These are phyloP conservation scores for Fomitiporia mediterranea DNA, from an alignment of 1,284 basidiomycete genomes.

Conservation along the genomic window DNA sequence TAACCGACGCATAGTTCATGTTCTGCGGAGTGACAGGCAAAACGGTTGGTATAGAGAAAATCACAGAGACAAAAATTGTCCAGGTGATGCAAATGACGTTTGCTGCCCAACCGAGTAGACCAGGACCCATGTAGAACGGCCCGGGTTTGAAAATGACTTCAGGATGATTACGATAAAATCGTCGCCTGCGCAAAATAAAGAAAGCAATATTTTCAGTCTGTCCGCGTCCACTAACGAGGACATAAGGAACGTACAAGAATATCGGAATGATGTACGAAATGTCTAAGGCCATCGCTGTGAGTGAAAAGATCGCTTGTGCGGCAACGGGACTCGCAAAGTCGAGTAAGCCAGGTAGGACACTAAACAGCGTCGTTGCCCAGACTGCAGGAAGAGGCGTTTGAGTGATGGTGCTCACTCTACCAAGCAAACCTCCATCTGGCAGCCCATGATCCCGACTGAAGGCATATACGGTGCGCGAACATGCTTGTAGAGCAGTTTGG, in stretches of 20 bases:
- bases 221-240: background rate
- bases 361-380: slow-evolving; percentile 69
- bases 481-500: slow-evolving; percentile 80
- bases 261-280: slow-evolving; percentile 75
- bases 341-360: slow-evolving; percentile 69
- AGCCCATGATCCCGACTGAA: slow-evolving; percentile 85
- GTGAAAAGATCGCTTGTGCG: slow-evolving; percentile 79
- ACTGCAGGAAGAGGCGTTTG: slow-evolving; percentile 82
- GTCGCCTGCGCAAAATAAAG: slow-evolving; percentile 36
- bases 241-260: slow-evolving; percentile 37
- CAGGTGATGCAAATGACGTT: slow-evolving; percentile 67
- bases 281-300: slow-evolving; percentile 71
- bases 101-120: slow-evolving; percentile 56
- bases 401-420: slow-evolving; percentile 58
- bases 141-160: slow-evolving; percentile 84
- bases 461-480: slow-evolving; percentile 84
- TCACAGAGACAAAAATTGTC: slow-evolving; percentile 64
- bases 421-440: slow-evolving; percentile 80
- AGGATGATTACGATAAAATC: slow-evolving; percentile 74
- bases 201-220: background rate
- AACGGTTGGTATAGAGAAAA: slow-evolving; percentile 70
- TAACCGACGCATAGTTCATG: slow-evolving; percentile 73
- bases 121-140: slow-evolving; percentile 84
- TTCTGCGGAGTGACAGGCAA: slow-evolving; percentile 64
- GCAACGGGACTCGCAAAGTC: slow-evolving; percentile 77